Conservation (phyloP, 805 yeast genomes). For the Lipomyces japonicus region DNA sequence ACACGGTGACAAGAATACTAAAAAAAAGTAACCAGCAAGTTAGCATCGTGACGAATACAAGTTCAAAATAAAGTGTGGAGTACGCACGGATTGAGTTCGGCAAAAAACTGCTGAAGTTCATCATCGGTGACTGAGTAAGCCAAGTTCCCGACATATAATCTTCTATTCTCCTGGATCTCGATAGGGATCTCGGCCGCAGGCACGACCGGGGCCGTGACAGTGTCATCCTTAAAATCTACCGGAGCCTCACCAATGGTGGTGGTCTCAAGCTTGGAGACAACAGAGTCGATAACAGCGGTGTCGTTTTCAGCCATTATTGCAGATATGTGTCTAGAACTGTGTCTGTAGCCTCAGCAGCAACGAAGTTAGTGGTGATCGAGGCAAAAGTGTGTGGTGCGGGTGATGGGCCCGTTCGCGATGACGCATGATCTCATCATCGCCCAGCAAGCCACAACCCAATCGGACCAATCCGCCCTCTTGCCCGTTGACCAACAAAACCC, state of each 20-base stretch:
- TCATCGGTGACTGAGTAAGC: constrained; percentile 51
- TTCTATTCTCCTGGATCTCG: constrained; percentile 30
- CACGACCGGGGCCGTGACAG: constrained; percentile 1
- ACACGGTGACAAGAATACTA: too few relatives aligned
- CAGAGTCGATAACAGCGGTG: constrained; percentile 10
- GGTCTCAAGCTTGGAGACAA: constrained; percentile 8
- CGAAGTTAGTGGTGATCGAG: too few relatives aligned
- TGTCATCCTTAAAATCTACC: constrained; percentile 7
- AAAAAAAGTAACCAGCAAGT: constrained; percentile 49
- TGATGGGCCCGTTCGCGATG: neutral
- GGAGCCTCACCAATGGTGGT: constrained; percentile 15
- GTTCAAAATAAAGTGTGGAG: constrained; percentile 23
- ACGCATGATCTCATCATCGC: neutral
- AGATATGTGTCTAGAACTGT: too few relatives aligned
- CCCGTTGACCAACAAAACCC: too few relatives aligned
- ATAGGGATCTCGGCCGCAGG: constrained; percentile 15
- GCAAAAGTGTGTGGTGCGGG: too few relatives aligned
- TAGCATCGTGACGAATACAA: constrained; percentile 53
- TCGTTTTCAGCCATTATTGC: constrained; percentile 4
- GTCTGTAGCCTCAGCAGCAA: too few relatives aligned
- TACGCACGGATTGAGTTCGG: constrained; percentile 45
- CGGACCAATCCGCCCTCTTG: neutral
- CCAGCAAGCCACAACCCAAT: neutral
- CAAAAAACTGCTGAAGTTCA: constrained; percentile 47
- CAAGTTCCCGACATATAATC: constrained; percentile 55